These are phyloP conservation scores for Exserohilum rostratum DNA, from an alignment of 2,329 filamentous ascomycete genomes.

Conservation along the genomic window DNA sequence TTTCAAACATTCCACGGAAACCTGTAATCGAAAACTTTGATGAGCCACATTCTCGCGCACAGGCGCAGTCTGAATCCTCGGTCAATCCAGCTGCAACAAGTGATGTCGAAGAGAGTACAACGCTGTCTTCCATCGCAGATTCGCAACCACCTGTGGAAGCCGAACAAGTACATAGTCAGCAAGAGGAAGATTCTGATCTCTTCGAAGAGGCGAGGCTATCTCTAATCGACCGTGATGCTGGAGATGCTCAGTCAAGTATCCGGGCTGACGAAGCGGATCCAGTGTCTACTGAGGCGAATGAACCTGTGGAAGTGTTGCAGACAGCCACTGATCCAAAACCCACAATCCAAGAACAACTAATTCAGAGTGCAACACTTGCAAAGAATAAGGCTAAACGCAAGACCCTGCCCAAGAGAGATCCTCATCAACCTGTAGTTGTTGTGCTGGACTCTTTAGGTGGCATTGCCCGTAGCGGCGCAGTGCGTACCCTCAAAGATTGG, in stretches of 20 bases:
- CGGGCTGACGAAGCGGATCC: not conserved
- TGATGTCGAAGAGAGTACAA: not conserved
- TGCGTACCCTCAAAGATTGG: slow-evolving; percentile 75
- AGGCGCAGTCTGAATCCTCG: not conserved
- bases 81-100: not conserved
- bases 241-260: not conserved
- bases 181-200: slow-evolving; percentile 21
- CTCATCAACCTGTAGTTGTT: slow-evolving; percentile 69
- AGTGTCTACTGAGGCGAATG: not conserved
- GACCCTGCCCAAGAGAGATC: slow-evolving; percentile 39
- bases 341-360: slow-evolving; percentile 2
- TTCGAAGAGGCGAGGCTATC: slow-evolving; percentile 31
- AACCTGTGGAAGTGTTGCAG: not conserved
- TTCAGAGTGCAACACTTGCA: slow-evolving; percentile 13
- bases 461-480: slow-evolving; percentile 62
- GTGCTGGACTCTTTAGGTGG: slow-evolving; percentile 84
- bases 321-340: slow-evolving; percentile 12
- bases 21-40: slow-evolving; percentile 21
- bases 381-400: slow-evolving; percentile 34
- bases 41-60: not conserved
- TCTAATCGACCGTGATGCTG: slow-evolving; percentile 27
- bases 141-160: not conserved
- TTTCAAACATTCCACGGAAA: slow-evolving; percentile 64
- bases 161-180: not conserved
- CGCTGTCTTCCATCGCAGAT: not conserved